Evolutionary conservation across 202 grass and related monocot species (phyloP).

Genomic region (Setaria viridis): DNA sequence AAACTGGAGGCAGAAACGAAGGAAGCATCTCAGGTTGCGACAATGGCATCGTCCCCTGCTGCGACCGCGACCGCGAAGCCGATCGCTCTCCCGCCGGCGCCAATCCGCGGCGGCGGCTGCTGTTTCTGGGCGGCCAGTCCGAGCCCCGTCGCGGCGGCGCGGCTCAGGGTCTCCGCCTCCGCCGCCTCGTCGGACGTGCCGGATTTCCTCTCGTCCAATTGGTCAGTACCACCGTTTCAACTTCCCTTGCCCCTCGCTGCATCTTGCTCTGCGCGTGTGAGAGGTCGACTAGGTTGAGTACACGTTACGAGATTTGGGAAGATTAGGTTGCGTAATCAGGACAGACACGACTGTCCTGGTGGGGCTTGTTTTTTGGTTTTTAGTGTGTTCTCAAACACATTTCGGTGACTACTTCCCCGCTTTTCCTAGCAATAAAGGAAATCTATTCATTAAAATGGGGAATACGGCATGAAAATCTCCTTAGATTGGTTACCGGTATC

Average conservation of each 20-base stretch:
- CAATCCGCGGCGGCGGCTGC: not conserved
- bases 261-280: not conserved
- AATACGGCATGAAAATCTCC: not conserved
- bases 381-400: not conserved
- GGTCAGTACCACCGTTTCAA: slow-evolving; percentile 46
- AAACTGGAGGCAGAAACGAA: slow-evolving; percentile 9
- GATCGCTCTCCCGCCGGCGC: slow-evolving; percentile 19
- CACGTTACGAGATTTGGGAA: not conserved
- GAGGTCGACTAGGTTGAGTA: not conserved
- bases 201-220: slow-evolving; percentile 89
- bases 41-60: slow-evolving; percentile 53
- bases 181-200: slow-evolving; percentile 78
- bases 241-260: slow-evolving; percentile 5
- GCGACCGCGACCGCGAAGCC: slow-evolving; percentile 32
- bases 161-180: slow-evolving; percentile 50
- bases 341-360: not conserved
- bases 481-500: not conserved
- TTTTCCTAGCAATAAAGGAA: not conserved
- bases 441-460: not conserved
- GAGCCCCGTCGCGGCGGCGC: slow-evolving; percentile 14
- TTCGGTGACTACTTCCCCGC: not conserved
- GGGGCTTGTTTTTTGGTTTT: not conserved
- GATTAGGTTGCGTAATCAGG: slow-evolving; percentile 16
- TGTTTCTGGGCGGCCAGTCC: not conserved
- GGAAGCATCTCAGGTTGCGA: slow-evolving; percentile 8